Conservation (phyloP, 2,329 filamentous ascomycete species). For the Penicillium polonicum region DNA sequence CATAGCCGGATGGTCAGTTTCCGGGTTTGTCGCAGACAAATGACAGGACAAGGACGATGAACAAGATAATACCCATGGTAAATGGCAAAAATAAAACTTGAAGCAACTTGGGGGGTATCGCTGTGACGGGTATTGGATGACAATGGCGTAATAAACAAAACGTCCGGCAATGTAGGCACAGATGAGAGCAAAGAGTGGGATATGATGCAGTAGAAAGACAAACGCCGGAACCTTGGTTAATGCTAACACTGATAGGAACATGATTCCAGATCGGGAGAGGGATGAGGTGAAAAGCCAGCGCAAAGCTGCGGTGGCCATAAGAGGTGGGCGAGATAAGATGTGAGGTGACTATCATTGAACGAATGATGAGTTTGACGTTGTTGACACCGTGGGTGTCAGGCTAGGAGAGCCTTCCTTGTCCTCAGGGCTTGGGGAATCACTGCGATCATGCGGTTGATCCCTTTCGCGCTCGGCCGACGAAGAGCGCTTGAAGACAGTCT, state of each 20-base stretch:
- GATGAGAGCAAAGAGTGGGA: slow-evolving; percentile 18
- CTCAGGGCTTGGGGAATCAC: slow-evolving; percentile 31
- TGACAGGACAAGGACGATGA: neutral
- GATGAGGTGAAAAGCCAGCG: neutral
- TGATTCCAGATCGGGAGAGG: neutral
- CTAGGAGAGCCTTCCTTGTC: slow-evolving; percentile 37
- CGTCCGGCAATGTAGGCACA: slow-evolving; percentile 16
- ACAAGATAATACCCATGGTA: slow-evolving; percentile 6
- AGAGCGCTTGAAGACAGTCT: slow-evolving; percentile 46
- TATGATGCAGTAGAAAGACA: slow-evolving; percentile 14
- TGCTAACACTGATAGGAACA: slow-evolving; percentile 5
- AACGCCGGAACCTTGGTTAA: slow-evolving; percentile 10
- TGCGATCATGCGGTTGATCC: slow-evolving; percentile 29
- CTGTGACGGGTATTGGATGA: slow-evolving; percentile 23
- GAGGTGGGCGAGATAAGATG: neutral
- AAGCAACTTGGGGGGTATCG: slow-evolving; percentile 24
- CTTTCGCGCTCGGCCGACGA: slow-evolving; percentile 42
- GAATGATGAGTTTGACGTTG: slow-evolving; percentile 38
- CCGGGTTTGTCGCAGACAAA: neutral
- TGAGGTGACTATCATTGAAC: slow-evolving; percentile 15
- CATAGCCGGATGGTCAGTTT: neutral
- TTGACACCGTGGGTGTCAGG: slow-evolving; percentile 38
- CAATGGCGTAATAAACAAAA: slow-evolving; percentile 18
- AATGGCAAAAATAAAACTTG: slow-evolving; percentile 9
- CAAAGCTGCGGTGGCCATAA: slow-evolving; percentile 1